A percentile compares a stretch with the other conserved stretches of the same genome.
Evolutionary conservation across 1,284 basidiomycete species (phyloP).

Genomic region (Peniophora sp.): DNA sequence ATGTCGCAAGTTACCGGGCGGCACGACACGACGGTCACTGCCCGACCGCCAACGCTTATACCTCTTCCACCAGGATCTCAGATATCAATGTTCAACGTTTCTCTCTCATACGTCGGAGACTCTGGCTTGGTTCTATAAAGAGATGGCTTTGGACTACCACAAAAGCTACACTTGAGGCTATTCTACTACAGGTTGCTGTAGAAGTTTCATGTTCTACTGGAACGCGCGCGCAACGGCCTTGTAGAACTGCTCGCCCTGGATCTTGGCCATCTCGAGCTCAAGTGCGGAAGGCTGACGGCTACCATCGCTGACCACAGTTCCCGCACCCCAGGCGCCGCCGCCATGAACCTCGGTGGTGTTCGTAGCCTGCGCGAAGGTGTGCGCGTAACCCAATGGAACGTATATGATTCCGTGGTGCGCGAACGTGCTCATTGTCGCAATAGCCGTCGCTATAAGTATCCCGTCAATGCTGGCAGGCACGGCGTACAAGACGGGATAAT

Average conservation of each 20-base stretch:
- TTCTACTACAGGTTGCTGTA: too few species aligned
- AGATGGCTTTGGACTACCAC: too few species aligned
- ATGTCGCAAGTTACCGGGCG: too few species aligned
- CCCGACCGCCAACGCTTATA: too few species aligned
- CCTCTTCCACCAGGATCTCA: too few species aligned
- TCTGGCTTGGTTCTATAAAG: too few species aligned
- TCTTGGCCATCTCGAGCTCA: slow-evolving; percentile 58
- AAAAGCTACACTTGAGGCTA: too few species aligned
- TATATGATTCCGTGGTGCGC: slow-evolving; percentile 76
- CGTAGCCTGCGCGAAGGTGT: slow-evolving; percentile 47
- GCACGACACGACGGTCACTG: too few species aligned
- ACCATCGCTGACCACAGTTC: slow-evolving; percentile 61
- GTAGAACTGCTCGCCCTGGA: slow-evolving; percentile 62
- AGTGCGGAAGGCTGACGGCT: slow-evolving; percentile 51
- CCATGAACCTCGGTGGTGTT: slow-evolving; percentile 63
- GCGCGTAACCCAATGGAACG: slow-evolving; percentile 63
- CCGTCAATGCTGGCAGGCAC: slow-evolving; percentile 2
- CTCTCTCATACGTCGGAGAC: too few species aligned
- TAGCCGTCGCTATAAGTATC: slow-evolving; percentile 34
- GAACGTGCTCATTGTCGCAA: slow-evolving; percentile 65
- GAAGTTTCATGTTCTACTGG: too few species aligned
- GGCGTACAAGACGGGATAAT: too few species aligned
- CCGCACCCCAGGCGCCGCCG: slow-evolving; percentile 71
- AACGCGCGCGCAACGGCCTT: slow-evolving; percentile 25
- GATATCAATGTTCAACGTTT: too few species aligned